Conservation (phyloP, 257 asterid species). For the Salvia miltiorrhiza region DNA sequence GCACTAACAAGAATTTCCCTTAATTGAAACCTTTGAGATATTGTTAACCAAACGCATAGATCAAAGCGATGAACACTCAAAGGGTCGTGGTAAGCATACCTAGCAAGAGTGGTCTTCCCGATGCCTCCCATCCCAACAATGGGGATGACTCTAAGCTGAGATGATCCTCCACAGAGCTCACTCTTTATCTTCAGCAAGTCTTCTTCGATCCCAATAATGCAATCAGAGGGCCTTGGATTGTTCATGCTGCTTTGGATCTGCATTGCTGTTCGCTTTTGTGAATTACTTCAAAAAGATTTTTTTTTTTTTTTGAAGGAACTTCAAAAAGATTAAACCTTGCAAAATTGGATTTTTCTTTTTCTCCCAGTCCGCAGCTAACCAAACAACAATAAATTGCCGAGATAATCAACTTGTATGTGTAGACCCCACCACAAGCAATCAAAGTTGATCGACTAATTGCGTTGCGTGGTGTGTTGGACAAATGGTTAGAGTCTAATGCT, state of each 20-base stretch:
- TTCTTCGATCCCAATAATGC: not conserved
- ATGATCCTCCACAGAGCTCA: not conserved
- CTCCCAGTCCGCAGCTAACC: too few relatives aligned
- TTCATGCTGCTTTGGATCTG: not conserved
- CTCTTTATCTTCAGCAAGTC: not conserved
- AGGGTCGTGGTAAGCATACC: not conserved
- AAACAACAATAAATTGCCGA: too few relatives aligned
- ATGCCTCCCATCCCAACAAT: constrained; percentile 18
- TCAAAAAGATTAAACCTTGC: too few relatives aligned
- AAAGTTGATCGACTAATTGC: too few relatives aligned
- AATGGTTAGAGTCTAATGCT: too few relatives aligned
- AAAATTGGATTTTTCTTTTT: too few relatives aligned
- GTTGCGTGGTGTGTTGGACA: too few relatives aligned
- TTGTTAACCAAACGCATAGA: constrained; percentile 2
- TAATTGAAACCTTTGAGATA: not conserved
- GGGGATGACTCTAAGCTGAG: not conserved
- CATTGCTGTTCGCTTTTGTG: not conserved
- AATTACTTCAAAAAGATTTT: too few relatives aligned
- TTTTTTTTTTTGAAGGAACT: too few relatives aligned
- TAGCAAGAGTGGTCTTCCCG: constrained; percentile 27
- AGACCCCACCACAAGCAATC: too few relatives aligned
- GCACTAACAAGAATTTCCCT: not conserved
- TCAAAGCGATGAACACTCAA: constrained; percentile 8
- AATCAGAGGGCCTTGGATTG: not conserved
- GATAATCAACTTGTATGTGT: too few relatives aligned